Base-by-base conservation (phyloP, 2,329 filamentous ascomycete species). In the Rhytidhysteron rufulum region DNA sequence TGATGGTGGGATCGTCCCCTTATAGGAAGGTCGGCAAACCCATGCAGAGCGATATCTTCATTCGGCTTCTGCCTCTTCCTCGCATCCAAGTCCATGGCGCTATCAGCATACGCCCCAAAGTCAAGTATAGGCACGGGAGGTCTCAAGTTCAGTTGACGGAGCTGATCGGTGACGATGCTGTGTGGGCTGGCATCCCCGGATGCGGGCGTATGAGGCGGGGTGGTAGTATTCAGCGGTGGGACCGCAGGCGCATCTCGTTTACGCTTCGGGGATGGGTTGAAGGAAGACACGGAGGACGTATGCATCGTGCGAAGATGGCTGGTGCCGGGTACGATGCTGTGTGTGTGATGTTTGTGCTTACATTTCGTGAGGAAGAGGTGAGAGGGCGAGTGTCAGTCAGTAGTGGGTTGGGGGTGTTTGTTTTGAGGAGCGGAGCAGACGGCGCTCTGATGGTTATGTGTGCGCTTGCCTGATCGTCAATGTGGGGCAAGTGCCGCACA, bases 221-320 rank as follows among this genome's bases (percentile, higher is more conserved):
- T 43, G 8, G 51, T 40, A 19, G 43, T 50, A 35, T 50, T 48
- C 42, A 55, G 57, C 19, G 59, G 50, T 9, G 60, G 50, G 13
- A 61, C 63, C 52, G 58, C 53, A 27, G 51, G 47, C 24, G 57
- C 55, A 34, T 63, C 58, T 44, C 62, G 61, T 53, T 66, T 66
- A 42, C 61, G 61, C 51, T 65, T 65, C n/a, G 62, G 62, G 25
- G 61, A 64, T 16, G 61, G 57, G 39, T 60, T 45, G 41, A 54
- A 35, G 33, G 49, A 42, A 16, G 47, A 11, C n/a, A 13, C 19
- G 32, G 19, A 34, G 15, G 19, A 24, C n/a, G 24, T 16, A 18
- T 11, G 15, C 20, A 27, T 27, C 24, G 7, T 27, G 24, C 8
- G 24, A 27, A 13, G 13, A 7, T 8, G 7, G 24, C 8, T 13